These are phyloP conservation scores for Kalaharituber pfeilii DNA, from an alignment of 2,329 filamentous ascomycete species.

Conservation along the genomic window DNA sequence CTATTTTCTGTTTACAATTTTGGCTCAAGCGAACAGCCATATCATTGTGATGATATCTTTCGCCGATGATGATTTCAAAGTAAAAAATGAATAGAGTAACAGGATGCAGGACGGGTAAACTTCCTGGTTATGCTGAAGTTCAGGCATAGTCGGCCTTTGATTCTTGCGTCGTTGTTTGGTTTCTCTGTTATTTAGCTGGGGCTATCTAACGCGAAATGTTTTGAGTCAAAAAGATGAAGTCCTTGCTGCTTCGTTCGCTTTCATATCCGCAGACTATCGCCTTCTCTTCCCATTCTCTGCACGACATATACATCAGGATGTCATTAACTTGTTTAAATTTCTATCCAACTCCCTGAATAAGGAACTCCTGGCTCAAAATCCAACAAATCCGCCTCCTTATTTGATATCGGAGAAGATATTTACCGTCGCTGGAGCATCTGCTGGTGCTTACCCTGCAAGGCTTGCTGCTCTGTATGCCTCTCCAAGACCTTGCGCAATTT, in stretches of 20 bases:
- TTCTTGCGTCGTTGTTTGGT: too few species aligned
- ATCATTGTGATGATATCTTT: too few species aligned
- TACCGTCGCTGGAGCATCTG: constrained; percentile 8
- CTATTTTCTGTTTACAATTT: too few species aligned
- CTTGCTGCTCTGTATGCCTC: constrained; percentile 8
- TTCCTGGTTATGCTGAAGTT: too few species aligned
- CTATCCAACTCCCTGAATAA: constrained; percentile 1
- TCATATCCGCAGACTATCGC: constrained; percentile 14
- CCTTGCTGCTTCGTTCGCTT: constrained; percentile 4
- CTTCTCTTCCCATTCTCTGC: constrained; percentile 11
- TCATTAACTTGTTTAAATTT: constrained; percentile 6
- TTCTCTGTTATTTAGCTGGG: too few species aligned
- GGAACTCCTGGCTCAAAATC: background rate
- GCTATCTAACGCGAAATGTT: too few species aligned
- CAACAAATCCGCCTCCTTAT: background rate
- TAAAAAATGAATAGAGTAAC: too few species aligned
- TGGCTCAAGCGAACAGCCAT: too few species aligned
- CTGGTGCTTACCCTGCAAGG: constrained; percentile 10
- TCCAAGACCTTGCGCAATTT: constrained; percentile 8
- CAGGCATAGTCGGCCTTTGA: too few species aligned
- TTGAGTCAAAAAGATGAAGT: constrained; percentile 5
- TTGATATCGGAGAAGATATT: constrained; percentile 2
- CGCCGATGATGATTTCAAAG: too few species aligned
- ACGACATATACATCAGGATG: constrained; percentile 8
- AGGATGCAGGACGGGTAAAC: too few species aligned